Conservation (phyloP, 202 grass and related monocot species). For the Carex arenaria region DNA sequence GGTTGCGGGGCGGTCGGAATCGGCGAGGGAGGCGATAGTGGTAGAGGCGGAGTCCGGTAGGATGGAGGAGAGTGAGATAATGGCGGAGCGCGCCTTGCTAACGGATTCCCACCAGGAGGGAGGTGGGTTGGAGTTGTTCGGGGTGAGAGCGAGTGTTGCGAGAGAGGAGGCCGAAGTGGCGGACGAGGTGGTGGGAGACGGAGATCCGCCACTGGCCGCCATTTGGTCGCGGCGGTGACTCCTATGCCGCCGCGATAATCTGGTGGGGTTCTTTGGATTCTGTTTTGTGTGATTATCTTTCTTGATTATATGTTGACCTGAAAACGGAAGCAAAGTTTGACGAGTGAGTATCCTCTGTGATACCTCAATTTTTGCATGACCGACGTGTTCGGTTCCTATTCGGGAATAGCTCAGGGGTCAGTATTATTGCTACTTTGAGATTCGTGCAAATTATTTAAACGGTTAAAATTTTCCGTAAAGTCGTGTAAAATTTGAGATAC, state of each 20-base stretch:
- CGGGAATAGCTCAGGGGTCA: too few species aligned
- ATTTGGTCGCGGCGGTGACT: slow-evolving; percentile 25
- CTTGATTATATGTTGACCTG: slow-evolving; percentile 16
- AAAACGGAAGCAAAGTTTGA: background rate
- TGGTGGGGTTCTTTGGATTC: background rate
- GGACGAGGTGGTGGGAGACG: slow-evolving; percentile 24
- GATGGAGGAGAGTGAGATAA: slow-evolving; percentile 58
- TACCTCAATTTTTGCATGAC: too few species aligned
- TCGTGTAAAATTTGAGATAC: too few species aligned
- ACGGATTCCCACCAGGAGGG: slow-evolving; percentile 89
- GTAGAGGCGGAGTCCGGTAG: slow-evolving; percentile 24
- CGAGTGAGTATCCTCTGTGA: too few species aligned
- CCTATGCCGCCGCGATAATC: slow-evolving; percentile 2
- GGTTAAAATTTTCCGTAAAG: too few species aligned
- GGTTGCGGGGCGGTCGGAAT: slow-evolving; percentile 45
- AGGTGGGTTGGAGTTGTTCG: slow-evolving; percentile 17
- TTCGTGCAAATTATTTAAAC: too few species aligned
- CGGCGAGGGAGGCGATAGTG: slow-evolving; percentile 24
- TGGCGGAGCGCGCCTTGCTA: slow-evolving; percentile 73
- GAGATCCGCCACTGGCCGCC: slow-evolving; percentile 35
- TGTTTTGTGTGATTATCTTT: background rate
- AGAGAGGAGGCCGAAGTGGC: slow-evolving; percentile 30
- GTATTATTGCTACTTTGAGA: too few species aligned
- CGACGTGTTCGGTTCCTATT: too few species aligned
- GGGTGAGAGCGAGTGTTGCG: slow-evolving; percentile 13